Base-by-base conservation (phyloP, 2,329 filamentous ascomycete species). In the Dothideomycetidae sp. region DNA sequence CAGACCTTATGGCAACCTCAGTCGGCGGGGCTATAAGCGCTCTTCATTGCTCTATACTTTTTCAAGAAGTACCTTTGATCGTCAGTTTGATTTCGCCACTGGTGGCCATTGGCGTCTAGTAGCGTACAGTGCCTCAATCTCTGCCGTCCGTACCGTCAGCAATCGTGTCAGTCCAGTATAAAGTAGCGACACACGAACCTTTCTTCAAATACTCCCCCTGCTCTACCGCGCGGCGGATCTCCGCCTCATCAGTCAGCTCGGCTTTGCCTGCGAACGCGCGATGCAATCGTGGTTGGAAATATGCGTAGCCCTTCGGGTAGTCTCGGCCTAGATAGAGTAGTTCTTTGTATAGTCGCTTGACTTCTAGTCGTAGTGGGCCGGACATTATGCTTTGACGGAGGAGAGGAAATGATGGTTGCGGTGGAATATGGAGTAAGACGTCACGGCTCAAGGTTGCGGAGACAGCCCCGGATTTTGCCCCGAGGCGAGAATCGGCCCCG, bases 261-360 rank as follows among this genome's bases (percentile, higher is more conserved):
- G 77, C 72, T 48, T 92, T 84, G 32, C 75, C 73, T 47, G 77
- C 73, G 60, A 96, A 98, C 1, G 88, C 88, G 43, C 75, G 75
- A 61, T 94, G 85, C 7, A 94, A 64, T 2, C 85, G 74, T 5
- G 75, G 71, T 9, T 80, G 74, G 55, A 92, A 94, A 61, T 86
- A 94, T 18, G 67, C 61, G 61, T 75, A 92, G 32, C 90, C 90
- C 11, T 81, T 67, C 1, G 90, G 88, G 51, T 96, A 96, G 41
- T 88, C 80, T 39, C 78, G 74, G 21, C 88, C 85, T 10, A 96
- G 67, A 50, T 79, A 76, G 30, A 98, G 70, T 9, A 94, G 73
- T 51, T 93, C 85, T 75, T 93, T 94, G 65, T 93, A 94, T 42
- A 93, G 73, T 26, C 71, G 69, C 45, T 93, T 81, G 31, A 93